These are phyloP conservation scores for Excoecaria agallocha DNA, from an alignment of 345 rosid genomes.

Conservation along the genomic window DNA sequence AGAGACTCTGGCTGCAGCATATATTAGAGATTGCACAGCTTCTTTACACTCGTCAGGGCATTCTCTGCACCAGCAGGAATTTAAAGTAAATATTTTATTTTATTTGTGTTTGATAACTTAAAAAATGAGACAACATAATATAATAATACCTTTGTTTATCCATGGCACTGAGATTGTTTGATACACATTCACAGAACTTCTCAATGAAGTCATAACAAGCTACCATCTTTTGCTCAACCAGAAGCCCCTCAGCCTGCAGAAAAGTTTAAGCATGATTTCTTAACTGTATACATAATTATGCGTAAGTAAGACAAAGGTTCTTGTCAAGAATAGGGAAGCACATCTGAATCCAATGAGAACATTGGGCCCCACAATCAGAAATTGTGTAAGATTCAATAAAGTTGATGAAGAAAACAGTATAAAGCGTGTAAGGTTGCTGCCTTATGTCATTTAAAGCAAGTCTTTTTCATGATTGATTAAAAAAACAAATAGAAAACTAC, in stretches of 20 bases:
- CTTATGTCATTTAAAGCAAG: neutral
- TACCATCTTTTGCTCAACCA: slow-evolving; percentile 58
- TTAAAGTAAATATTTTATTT: no score
- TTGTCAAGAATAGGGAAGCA: neutral
- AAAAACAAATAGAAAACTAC: neutral
- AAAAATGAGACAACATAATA: neutral
- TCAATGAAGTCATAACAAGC: slow-evolving; percentile 55
- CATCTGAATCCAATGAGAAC: neutral
- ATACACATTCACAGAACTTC: slow-evolving; percentile 48
- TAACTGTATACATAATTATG: neutral
- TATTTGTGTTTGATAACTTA: no score
- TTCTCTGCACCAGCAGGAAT: slow-evolving; percentile 44
- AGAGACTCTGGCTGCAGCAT: slow-evolving; percentile 88
- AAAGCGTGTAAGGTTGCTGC: neutral
- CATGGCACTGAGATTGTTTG: slow-evolving; percentile 49
- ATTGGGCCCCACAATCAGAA: neutral
- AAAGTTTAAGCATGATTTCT: neutral
- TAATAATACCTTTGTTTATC: slow-evolving; percentile 58
- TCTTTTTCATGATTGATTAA: neutral
- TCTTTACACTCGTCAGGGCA: slow-evolving; percentile 83
- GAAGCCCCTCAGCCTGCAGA: slow-evolving; percentile 72
- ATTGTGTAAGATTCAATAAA: neutral
- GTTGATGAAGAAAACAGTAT: neutral
- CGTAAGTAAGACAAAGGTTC: neutral
- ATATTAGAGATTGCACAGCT: slow-evolving; percentile 62